A percentile compares a stretch with the other conserved stretches of the same genome.
Evolutionary conservation across 192 early-diverging fungal genomes (phyloP).

Genomic region (Dissophora ornata): DNA sequence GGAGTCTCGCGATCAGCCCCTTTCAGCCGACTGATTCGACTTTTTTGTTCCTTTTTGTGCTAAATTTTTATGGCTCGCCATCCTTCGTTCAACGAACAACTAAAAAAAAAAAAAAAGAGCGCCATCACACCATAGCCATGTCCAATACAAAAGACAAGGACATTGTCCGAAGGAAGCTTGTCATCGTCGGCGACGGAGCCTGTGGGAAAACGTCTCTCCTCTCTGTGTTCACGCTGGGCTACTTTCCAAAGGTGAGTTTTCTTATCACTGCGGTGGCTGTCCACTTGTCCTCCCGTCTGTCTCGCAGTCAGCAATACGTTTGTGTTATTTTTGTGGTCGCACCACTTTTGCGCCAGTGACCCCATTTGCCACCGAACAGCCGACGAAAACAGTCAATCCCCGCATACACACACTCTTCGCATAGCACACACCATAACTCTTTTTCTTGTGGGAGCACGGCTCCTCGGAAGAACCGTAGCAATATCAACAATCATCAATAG

Average conservation of each 20-base stretch:
- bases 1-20: too few relatives aligned
- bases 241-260: constrained; percentile 82
- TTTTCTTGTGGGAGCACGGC: too few relatives aligned
- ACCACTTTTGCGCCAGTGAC: too few relatives aligned
- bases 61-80: background rate
- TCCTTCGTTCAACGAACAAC: background rate
- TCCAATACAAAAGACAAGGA: constrained; percentile 51
- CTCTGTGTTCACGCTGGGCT: constrained; percentile 79
- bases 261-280: background rate
- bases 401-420: too few relatives aligned
- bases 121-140: constrained; percentile 13
- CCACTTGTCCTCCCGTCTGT: background rate
- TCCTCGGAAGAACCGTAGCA: too few relatives aligned
- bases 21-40: too few relatives aligned
- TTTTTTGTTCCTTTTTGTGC: background rate
- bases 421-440: too few relatives aligned
- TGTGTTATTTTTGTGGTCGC: background rate
- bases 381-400: too few relatives aligned
- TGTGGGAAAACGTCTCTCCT: constrained; percentile 86
- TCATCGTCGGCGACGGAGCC: constrained; percentile 89
- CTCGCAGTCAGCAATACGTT: too few relatives aligned
- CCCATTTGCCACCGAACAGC: too few relatives aligned
- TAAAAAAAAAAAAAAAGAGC: background rate
- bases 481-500: too few relatives aligned
- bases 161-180: constrained; percentile 82